phyloP scores from a whole-genome alignment of 148 eudicot genomes.

The Drosera capensis region DNA sequence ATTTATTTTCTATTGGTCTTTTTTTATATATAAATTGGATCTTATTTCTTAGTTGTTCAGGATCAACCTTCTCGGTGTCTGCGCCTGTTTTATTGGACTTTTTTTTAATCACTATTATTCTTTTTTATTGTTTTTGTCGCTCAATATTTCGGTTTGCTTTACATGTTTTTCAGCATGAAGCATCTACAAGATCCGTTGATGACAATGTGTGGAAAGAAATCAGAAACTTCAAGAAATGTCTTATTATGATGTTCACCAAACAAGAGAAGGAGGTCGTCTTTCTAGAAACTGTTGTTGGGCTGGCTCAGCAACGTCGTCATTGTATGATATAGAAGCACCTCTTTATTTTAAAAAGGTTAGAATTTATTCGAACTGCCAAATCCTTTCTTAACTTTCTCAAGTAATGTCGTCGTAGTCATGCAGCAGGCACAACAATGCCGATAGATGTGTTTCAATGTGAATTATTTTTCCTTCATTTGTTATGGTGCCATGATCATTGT shows the following conservation, averaged over 20 bases:
- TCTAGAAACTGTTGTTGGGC: conserved; percentile 78
- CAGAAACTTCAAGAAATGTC: conserved; percentile 93
- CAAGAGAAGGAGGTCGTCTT: conserved; percentile 83
- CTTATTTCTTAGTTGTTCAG: too few species aligned
- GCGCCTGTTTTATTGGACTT: too few species aligned
- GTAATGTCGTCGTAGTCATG: too few species aligned
- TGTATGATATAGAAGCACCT: conserved; percentile 88
- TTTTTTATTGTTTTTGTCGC: neutral
- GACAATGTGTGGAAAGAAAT: conserved; percentile 92
- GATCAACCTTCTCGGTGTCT: too few species aligned
- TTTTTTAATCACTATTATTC: neutral
- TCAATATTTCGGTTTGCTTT: neutral
- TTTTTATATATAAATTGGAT: too few species aligned
- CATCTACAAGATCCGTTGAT: conserved; percentile 69
- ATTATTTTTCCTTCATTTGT: too few species aligned
- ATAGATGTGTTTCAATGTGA: too few species aligned
- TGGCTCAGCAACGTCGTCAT: conserved; percentile 76
- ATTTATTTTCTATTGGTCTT: too few species aligned
- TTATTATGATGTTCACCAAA: conserved; percentile 87
- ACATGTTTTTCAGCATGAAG: conserved; percentile 54
- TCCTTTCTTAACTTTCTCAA: neutral
- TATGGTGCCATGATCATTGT: too few species aligned
- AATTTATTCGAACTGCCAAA: neutral
- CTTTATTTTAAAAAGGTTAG: conserved; percentile 81
- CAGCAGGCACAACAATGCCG: too few species aligned